Evolutionary conservation across 495 filamentous ascomycete species (phyloP).

Genomic region (Aspergillus hancockii): DNA sequence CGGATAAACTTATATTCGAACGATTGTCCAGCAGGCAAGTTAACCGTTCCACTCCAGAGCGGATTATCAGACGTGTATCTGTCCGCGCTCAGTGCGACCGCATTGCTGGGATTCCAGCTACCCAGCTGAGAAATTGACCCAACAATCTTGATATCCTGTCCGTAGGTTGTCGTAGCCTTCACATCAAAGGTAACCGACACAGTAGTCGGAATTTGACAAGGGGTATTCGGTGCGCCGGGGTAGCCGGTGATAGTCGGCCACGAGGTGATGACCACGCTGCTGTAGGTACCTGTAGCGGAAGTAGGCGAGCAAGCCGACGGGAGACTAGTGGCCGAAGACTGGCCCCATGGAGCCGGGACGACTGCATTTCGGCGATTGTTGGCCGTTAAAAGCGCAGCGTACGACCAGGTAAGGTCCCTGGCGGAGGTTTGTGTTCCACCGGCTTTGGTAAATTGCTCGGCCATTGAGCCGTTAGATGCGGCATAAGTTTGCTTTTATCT

Average conservation of each 20-base stretch:
- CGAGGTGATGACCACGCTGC: constrained; percentile 48
- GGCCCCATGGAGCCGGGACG: constrained; percentile 58
- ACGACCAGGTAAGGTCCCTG: constrained; percentile 54
- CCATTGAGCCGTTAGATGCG: constrained; percentile 52
- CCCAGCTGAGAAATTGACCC: constrained; percentile 59
- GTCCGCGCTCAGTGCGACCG: constrained; percentile 51
- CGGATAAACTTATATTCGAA: constrained; percentile 73
- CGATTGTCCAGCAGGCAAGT: constrained; percentile 49
- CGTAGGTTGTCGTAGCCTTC: constrained; percentile 52
- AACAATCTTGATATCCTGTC: constrained; percentile 60
- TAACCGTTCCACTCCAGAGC: constrained; percentile 57
- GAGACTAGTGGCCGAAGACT: constrained; percentile 50
- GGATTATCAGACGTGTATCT: constrained; percentile 57
- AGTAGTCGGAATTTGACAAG: constrained; percentile 44
- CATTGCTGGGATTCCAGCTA: constrained; percentile 53
- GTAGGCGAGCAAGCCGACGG: constrained; percentile 54
- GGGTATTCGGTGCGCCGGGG: constrained; percentile 25
- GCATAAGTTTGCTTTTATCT: constrained; percentile 42
- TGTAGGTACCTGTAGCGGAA: constrained; percentile 60
- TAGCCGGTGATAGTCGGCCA: constrained; percentile 55
- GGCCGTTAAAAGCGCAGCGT: constrained; percentile 51
- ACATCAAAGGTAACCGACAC: constrained; percentile 63
- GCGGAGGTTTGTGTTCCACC: constrained; percentile 57
- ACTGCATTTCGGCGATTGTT: constrained; percentile 48
- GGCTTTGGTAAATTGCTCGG: constrained; percentile 61